These are phyloP conservation scores for Aspergillus steynii DNA, from an alignment of 495 filamentous ascomycete species.

Conservation along the genomic window DNA sequence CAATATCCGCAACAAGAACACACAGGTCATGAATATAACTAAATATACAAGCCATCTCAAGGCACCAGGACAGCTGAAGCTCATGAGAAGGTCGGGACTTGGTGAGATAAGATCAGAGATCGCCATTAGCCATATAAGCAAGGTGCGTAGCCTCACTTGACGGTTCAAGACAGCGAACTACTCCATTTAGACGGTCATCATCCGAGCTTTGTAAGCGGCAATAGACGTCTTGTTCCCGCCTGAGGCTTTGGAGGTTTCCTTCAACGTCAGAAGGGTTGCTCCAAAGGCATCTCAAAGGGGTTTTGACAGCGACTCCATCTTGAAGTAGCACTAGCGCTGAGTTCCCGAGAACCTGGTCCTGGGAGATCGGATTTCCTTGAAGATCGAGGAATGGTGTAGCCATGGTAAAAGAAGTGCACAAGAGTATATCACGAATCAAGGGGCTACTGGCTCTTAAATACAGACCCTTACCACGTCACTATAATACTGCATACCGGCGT, in stretches of 20 bases:
- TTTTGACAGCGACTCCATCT: constrained; percentile 24
- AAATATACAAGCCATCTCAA: constrained; percentile 29
- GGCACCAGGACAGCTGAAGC: constrained; percentile 30
- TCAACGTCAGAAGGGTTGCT: constrained; percentile 23
- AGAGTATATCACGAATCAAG: too few species aligned
- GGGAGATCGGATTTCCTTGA: constrained; percentile 17
- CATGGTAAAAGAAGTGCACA: neutral
- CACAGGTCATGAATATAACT: constrained; percentile 25
- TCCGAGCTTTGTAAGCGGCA: constrained; percentile 19
- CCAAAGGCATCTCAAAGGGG: constrained; percentile 21
- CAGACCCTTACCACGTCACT: too few species aligned
- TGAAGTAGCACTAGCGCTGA: constrained; percentile 24
- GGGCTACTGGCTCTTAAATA: too few species aligned
- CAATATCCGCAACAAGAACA: constrained; percentile 33
- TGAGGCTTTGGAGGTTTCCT: constrained; percentile 20
- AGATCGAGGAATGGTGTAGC: constrained; percentile 15
- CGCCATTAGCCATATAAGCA: constrained; percentile 27
- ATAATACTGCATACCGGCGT: too few species aligned
- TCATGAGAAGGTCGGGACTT: constrained; percentile 17
- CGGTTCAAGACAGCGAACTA: constrained; percentile 23
- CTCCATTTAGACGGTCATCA: constrained; percentile 15
- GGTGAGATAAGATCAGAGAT: constrained; percentile 27
- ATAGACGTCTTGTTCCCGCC: constrained; percentile 30
- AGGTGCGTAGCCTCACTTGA: constrained; percentile 24
- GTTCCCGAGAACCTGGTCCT: constrained; percentile 21